Evolutionary conservation across 179 eudicot species (phyloP).

Genomic region (Silene vulgaris): DNA sequence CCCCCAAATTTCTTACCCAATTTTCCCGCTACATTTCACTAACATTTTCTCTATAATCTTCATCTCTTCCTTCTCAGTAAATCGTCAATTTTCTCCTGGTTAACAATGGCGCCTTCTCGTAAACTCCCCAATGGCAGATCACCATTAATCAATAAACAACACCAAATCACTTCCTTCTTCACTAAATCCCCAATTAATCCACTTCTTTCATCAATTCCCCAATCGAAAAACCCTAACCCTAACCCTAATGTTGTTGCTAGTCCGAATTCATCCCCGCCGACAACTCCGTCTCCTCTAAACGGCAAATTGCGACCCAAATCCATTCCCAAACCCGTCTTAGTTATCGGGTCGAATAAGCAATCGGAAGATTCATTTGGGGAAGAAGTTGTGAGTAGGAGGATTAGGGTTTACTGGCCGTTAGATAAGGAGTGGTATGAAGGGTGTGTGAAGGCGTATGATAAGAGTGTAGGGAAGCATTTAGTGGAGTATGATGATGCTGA

Average conservation of each 20-base stretch:
- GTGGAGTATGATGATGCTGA: conserved; percentile 77
- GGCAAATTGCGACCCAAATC: conserved; percentile 36
- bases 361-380: conserved; percentile 26
- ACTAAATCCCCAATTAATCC: conserved; percentile 33
- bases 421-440: conserved; percentile 86
- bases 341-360: conserved; percentile 36
- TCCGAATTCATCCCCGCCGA: conserved; percentile 35
- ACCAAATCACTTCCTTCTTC: conserved; percentile 91
- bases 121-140: conserved; percentile 61
- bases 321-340: conserved; percentile 37
- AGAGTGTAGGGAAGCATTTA: conserved; percentile 53
- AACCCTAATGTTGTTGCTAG: conserved; percentile 23
- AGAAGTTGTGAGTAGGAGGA: conserved; percentile 51
- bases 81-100: background rate
- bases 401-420: conserved; percentile 88
- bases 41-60: background rate
- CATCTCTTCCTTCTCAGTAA: background rate
- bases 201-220: conserved; percentile 8
- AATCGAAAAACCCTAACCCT: conserved; percentile 28
- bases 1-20: background rate
- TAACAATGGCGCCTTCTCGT: conserved; percentile 52
- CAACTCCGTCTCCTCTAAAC: conserved; percentile 57
- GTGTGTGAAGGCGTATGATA: conserved; percentile 53
- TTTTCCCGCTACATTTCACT: background rate
- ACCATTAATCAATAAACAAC: conserved; percentile 73